These are phyloP conservation scores for Peronospora belbahrii DNA, from an alignment of 352 stramenopile genomes.

Conservation along the genomic window DNA sequence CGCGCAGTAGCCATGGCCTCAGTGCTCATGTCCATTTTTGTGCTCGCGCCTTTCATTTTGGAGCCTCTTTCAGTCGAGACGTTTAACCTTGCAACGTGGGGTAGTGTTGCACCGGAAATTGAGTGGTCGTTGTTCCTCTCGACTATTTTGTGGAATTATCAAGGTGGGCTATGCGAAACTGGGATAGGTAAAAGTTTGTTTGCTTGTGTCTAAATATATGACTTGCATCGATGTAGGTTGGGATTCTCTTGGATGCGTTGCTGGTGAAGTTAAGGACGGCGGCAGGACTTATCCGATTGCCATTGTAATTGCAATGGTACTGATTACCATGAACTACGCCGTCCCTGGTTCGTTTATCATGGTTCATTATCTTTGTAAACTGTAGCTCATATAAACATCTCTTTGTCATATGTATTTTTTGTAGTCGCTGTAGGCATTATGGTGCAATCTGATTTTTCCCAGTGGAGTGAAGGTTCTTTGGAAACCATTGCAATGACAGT, in stretches of 20 bases:
- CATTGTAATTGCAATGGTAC: slow-evolving; percentile 68
- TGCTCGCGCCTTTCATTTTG: slow-evolving; percentile 72
- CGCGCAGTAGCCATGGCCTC: slow-evolving; percentile 64
- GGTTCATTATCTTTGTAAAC: background rate
- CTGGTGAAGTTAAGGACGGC: slow-evolving; percentile 77
- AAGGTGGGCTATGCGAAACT: slow-evolving; percentile 29
- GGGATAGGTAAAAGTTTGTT: background rate
- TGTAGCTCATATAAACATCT: background rate
- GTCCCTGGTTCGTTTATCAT: slow-evolving; percentile 42
- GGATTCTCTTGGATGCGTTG: slow-evolving; percentile 81
- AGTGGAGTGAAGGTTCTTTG: slow-evolving; percentile 67
- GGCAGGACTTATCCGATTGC: slow-evolving; percentile 75
- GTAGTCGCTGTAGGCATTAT: slow-evolving; percentile 66
- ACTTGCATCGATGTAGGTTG: slow-evolving; percentile 30
- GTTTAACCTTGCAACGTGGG: slow-evolving; percentile 72
- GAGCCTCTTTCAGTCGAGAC: slow-evolving; percentile 64
- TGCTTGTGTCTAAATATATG: background rate
- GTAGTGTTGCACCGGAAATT: slow-evolving; percentile 52
- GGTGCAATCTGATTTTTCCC: slow-evolving; percentile 58
- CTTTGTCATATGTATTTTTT: slow-evolving; percentile 1
- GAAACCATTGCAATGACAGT: slow-evolving; percentile 72
- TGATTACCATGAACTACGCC: slow-evolving; percentile 83
- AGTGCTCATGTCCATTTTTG: slow-evolving; percentile 76
- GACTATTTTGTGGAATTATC: slow-evolving; percentile 83
- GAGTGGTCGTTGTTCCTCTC: slow-evolving; percentile 84